Percentiles rank a stretch among this genome's conserved stretches.
These are phyloP conservation scores for Botrytis paeoniae DNA, from an alignment of 2,329 filamentous ascomycete species.

Conservation along the genomic window DNA sequence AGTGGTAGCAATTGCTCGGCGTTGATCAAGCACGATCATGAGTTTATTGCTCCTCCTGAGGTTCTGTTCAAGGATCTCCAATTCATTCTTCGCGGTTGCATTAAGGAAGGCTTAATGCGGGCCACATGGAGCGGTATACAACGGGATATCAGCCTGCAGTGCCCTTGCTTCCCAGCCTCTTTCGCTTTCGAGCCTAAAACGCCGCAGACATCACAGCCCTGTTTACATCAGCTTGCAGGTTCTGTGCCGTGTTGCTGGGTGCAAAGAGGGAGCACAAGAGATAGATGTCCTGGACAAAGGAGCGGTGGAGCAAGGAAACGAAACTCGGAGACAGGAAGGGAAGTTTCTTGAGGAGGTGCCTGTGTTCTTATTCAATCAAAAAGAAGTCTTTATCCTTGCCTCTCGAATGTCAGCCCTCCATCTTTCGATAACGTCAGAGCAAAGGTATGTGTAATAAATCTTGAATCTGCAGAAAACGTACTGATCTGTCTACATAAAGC, in stretches of 20 bases:
- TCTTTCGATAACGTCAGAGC: neutral
- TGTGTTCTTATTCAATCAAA: neutral
- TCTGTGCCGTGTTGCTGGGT: neutral
- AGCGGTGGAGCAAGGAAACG: neutral
- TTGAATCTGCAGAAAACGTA: neutral
- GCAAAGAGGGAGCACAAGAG: neutral
- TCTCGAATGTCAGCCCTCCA: neutral
- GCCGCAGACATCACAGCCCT: neutral
- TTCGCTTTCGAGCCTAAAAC: neutral
- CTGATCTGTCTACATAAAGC: neutral
- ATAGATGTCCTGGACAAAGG: neutral
- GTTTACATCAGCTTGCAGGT: conserved; percentile 6
- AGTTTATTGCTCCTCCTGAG: neutral
- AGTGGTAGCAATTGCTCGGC: neutral
- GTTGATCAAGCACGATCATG: neutral
- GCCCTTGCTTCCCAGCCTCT: neutral
- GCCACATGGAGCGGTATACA: conserved; percentile 52
- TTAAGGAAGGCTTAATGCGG: conserved; percentile 60
- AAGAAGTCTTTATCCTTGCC: neutral
- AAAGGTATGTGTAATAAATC: neutral
- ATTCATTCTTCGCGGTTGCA: conserved; percentile 77
- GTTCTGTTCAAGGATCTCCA: conserved; percentile 64
- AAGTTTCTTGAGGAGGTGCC: neutral
- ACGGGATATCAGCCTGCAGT: neutral
- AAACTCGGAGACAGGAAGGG: neutral